Conservation (phyloP, 2,329 filamentous ascomycete genomes). For the Penicillium nordicum region DNA sequence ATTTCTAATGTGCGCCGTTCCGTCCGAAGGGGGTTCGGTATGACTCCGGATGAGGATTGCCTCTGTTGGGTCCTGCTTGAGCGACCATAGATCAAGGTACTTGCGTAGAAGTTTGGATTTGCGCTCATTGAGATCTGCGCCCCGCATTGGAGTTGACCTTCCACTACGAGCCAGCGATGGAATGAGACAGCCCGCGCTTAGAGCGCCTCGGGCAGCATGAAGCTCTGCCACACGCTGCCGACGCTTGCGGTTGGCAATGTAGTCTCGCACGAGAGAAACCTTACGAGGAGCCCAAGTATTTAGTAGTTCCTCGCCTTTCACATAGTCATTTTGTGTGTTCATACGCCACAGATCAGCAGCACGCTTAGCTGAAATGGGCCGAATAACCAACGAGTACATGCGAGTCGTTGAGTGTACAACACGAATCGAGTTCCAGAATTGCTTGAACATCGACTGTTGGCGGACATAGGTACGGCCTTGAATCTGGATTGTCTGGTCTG, state of each 20-base stretch:
- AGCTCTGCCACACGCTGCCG: constrained; percentile 74
- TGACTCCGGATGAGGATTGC: constrained; percentile 44
- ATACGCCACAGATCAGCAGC: constrained; percentile 94
- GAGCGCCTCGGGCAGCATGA: constrained; percentile 56
- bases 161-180: constrained; percentile 35
- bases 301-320: constrained; percentile 90
- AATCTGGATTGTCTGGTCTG: constrained; percentile 79
- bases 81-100: constrained; percentile 43
- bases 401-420: constrained; percentile 83
- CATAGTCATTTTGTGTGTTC: constrained; percentile 90
- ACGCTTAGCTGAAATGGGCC: constrained; percentile 84
- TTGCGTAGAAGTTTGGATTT: constrained; percentile 40
- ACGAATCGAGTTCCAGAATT: constrained; percentile 78
- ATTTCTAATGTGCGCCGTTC: constrained; percentile 29
- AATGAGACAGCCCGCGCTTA: constrained; percentile 40
- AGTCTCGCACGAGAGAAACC: constrained; percentile 87
- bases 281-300: constrained; percentile 83
- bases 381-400: constrained; percentile 82
- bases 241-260: constrained; percentile 70
- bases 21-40: constrained; percentile 44
- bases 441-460: constrained; percentile 80
- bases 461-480: constrained; percentile 79
- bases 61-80: constrained; percentile 41
- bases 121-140: constrained; percentile 36
- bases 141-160: constrained; percentile 36